Evolutionary conservation across 169 alveolate species (phyloP), one percentile per base, ranked within the genome.

Genomic region (Theileria parva): DNA sequence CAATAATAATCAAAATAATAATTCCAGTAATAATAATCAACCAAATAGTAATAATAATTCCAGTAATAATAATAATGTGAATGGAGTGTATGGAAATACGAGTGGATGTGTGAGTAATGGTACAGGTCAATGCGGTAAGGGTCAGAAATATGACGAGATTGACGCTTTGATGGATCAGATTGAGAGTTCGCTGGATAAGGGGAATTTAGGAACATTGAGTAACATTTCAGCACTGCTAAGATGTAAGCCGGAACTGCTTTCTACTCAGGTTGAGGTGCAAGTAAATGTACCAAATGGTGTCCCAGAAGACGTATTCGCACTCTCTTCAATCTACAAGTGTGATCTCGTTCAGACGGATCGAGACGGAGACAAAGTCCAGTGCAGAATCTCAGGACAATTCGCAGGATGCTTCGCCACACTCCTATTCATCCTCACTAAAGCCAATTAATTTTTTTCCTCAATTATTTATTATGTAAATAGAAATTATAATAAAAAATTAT

Each of bases 371-470:
- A 57, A n/a, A n/a, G 55, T 70, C 15, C 28, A 70, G 13, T 70
- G 78, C 64, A 60, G 65, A 74, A 19, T 64, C 64, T 19, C 64
- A 12, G 81, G 81, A 21, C 64, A 30, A 34, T 74, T 74, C 75
- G 60, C 57, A 25, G 78, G 81, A 64, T 74, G 74, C 48, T 74
- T 74, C 37, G 81, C 78, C 7, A 64, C 57, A 27, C 44, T 39
- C 81, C 11, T 74, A 6, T 15, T 2, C 15, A 74, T 60, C 28
- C 65, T 64, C 27, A 63, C 8, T n/a, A 34, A 19, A 15, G 1
- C 68, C 44, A 44, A 44, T 11, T 44, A 44, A 44, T 44, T 13
- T 44, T 13, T 44, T 44, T 44, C 12, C 17, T 11, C 53, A 4
- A 44, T 32, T 32, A 32, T 32, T 32, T 32, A 32, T 32, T 32